Evolutionary conservation across 352 stramenopile species (phyloP).

Genomic region (Phytopythium litorale): DNA sequence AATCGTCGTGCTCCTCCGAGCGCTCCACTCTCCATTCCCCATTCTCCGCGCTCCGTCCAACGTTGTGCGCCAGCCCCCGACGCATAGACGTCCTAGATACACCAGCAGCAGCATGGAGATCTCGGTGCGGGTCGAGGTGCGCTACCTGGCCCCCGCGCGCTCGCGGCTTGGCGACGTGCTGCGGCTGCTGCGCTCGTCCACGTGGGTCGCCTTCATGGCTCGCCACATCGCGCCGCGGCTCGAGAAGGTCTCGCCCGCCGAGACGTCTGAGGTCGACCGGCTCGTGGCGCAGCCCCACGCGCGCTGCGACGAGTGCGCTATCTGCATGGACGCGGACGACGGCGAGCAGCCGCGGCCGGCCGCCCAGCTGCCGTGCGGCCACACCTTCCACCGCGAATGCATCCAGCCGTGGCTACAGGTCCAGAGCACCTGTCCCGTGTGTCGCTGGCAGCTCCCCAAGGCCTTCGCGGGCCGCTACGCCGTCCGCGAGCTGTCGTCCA

Average conservation of each 20-base stretch:
- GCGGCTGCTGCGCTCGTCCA: slow-evolving; percentile 45
- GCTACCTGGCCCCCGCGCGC: slow-evolving; percentile 46
- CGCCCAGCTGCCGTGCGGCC: slow-evolving; percentile 78
- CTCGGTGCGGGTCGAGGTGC: slow-evolving; percentile 49
- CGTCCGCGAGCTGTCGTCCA: slow-evolving; percentile 42
- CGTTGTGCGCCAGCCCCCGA: neutral
- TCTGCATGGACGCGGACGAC: slow-evolving; percentile 84
- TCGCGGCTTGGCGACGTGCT: slow-evolving; percentile 46
- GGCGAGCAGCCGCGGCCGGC: slow-evolving; percentile 19
- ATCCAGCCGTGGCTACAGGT: slow-evolving; percentile 86
- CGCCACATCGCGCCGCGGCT: slow-evolving; percentile 50
- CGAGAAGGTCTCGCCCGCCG: slow-evolving; percentile 43
- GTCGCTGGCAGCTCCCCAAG: slow-evolving; percentile 83
- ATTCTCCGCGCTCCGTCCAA: slow-evolving; percentile 3
- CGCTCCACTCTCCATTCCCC: slow-evolving; percentile 1
- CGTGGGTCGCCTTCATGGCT: slow-evolving; percentile 63
- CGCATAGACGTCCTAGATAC: neutral
- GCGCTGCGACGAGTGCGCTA: slow-evolving; percentile 49
- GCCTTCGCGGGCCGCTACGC: slow-evolving; percentile 50
- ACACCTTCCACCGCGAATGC: slow-evolving; percentile 90
- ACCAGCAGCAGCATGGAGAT: slow-evolving; percentile 28
- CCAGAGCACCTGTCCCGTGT: slow-evolving; percentile 90
- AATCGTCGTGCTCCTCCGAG: neutral
- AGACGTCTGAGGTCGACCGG: slow-evolving; percentile 27
- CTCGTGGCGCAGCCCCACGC: slow-evolving; percentile 7